Conservation (phyloP, 176 grass and related monocot species). For the Thinopyrum elongatum region DNA sequence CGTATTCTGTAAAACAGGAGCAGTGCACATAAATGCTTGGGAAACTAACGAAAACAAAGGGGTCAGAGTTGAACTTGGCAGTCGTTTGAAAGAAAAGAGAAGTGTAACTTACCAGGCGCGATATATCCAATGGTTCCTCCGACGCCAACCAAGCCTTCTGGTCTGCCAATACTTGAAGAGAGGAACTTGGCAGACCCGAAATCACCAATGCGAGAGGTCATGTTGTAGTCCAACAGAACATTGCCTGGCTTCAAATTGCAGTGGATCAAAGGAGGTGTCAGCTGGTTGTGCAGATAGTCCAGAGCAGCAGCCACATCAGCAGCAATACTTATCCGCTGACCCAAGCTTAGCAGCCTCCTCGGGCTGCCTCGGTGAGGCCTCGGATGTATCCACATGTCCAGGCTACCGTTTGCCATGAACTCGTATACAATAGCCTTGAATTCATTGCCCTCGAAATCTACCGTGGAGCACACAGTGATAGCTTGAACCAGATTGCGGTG, state of each 20-base stretch:
- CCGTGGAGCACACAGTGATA: conserved; percentile 29
- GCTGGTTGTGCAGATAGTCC: conserved; percentile 38
- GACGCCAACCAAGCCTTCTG: neutral
- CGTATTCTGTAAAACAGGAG: conserved; percentile 23
- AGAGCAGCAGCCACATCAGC: conserved; percentile 27
- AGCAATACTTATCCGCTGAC: conserved; percentile 19
- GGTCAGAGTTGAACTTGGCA: neutral
- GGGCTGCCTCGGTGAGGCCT: neutral
- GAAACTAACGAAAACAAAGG: neutral
- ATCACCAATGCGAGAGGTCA: conserved; percentile 30
- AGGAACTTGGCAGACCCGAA: conserved; percentile 39
- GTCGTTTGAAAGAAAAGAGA: neutral
- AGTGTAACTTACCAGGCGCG: conserved; percentile 18
- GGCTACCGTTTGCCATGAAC: conserved; percentile 46
- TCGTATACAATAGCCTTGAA: conserved; percentile 34
- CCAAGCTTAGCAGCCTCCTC: conserved; percentile 14
- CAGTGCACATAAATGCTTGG: neutral
- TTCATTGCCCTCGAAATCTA: conserved; percentile 20
- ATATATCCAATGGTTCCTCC: conserved; percentile 44
- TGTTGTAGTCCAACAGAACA: conserved; percentile 40
- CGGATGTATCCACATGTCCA: conserved; percentile 34
- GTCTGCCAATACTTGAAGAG: neutral
- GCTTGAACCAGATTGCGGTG: conserved; percentile 30
- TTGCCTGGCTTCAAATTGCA: conserved; percentile 34
- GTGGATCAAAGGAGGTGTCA: conserved; percentile 23